A percentile compares a stretch with the other conserved stretches of the same genome.
Evolutionary conservation across 805 yeast genomes (phyloP).

Genomic region (Kuraishia piskuri): DNA sequence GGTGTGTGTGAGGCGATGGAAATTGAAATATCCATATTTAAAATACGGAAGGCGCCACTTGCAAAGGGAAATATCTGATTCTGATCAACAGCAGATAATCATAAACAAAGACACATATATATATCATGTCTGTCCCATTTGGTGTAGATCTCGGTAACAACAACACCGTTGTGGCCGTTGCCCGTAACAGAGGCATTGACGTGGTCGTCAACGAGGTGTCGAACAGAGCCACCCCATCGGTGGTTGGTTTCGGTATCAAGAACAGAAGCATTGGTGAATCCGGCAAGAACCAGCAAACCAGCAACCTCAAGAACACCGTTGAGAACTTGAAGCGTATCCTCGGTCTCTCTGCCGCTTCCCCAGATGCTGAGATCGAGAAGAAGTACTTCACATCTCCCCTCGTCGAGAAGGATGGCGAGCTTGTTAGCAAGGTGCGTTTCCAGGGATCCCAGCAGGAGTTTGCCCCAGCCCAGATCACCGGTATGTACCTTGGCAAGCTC

Average conservation of each 20-base stretch:
- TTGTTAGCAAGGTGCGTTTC: conserved; percentile 82
- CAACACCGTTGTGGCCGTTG: conserved; percentile 91
- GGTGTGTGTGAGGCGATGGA: background rate
- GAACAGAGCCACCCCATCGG: conserved; percentile 87
- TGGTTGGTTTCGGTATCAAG: conserved; percentile 84
- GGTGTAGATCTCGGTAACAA: conserved; percentile 98
- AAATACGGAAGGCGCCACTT: too few relatives aligned
- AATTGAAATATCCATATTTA: too few relatives aligned
- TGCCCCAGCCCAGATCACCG: conserved; percentile 84
- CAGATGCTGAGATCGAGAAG: conserved; percentile 70
- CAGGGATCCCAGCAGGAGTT: conserved; percentile 71
- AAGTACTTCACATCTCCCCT: conserved; percentile 67
- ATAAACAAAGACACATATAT: background rate
- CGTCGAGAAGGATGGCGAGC: conserved; percentile 61
- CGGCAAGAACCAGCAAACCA: conserved; percentile 93
- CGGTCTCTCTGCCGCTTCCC: conserved; percentile 68
- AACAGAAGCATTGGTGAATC: conserved; percentile 91
- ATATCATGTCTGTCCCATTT: conserved; percentile 79
- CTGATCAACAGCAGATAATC: background rate
- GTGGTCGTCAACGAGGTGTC: conserved; percentile 97
- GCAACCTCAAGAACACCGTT: conserved; percentile 93
- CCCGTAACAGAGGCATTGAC: conserved; percentile 97
- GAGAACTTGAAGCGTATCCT: conserved; percentile 89
- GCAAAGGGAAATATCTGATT: background rate
- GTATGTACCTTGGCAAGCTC: conserved; percentile 90